Evolutionary conservation across 1,284 basidiomycete species (phyloP), one percentile per base, ranked within the genome.

Genomic region (Sporisorium iseilematis-ciliati): DNA sequence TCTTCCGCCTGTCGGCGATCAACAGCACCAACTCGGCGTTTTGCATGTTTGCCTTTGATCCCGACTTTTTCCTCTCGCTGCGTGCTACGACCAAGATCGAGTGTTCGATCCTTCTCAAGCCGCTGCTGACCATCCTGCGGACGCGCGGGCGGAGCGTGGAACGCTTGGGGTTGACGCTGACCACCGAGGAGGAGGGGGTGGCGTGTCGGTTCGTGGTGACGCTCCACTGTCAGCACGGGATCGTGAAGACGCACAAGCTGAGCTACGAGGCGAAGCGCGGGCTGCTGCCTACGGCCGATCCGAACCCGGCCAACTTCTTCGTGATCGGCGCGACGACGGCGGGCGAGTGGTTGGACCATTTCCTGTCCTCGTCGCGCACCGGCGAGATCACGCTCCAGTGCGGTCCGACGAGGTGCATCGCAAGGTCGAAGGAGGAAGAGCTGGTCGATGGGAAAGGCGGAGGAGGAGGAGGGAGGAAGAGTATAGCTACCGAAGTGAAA

Each of bases 21-120:
- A 83, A 83, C 38, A 48, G 77, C 2, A 68, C 80, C 48, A 72
- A 77, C 29, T 83, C 82, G 31, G 82, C 80, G 4, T 83, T 82
- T 25, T 77, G 73, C 64, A 60, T 77, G 45, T 81, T 83, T 31
- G 58, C 64, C 20, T 75, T 82, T 49, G 68, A 70, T 25, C 66
- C 62, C 1, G 59, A 68, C 38, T 83, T 81, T 51, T 82, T 82
- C 59, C 70, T 79, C 52, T 50, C 46, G 33, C 43, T 76, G 20
- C 33, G 7, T 6, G 59, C 56, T 20, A 50, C 14, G 16, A 58
- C 35, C 12, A 59, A 73, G 25, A 41, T 72, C 46, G 81, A 82
- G 35, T 82, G 78, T 42, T 67, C 75, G 40, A 57, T 82, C 25
- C 69, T 67, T 46, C 57, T 83, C 53, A 74, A 75, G 54, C 63